Evolutionary conservation across 148 eudicot species (phyloP), one percentile per base, ranked within the genome.

Genomic region (Spergularia bocconei): DNA sequence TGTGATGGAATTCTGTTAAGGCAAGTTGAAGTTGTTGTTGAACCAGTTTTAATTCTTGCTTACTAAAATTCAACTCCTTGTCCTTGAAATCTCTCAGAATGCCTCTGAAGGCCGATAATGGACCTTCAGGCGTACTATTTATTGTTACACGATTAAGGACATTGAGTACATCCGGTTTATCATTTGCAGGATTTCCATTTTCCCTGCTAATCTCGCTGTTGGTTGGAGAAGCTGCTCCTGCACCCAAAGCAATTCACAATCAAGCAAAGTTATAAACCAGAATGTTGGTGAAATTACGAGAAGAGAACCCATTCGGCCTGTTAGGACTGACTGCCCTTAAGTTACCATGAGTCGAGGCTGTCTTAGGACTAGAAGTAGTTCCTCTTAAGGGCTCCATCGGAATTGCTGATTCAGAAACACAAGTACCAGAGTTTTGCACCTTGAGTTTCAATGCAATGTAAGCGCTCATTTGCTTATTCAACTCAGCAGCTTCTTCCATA

Each of bases 401-500:
- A 65, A 67, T 21, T 62, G 63, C 68, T 39, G 79, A 29, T 55
- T 51, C 63, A n/a, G 82, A 69, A 73, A 63, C 79, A 62, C 82
- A 77, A 69, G 75, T 71, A 56, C 82, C 79, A 5, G 81, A 84
- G 58, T 87, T 84, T 59, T 78, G 78, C 64, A 92, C 88, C 81
- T 80, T 85, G 71, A 90, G 85, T 55, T 91, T 76, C 79, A 90
- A 80, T 13, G 94, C 97, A 74, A 90, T 79, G 52, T 87, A 83
- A 70, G 92, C 94, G 12, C 84, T 86, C 91, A 92, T 88, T 70
- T 92, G 95, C 79, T 79, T 90, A 59, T 84, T 82, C 55, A 92
- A 81, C 61, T 69, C 79, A n/a, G 70, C 72, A 50, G 86, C 92
- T 82, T 90, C 92, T 55, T 15, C 64, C 38, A 82, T 60, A 53